Base-by-base conservation (phyloP, 331 rosid genomes). In the Dryas integrifolia region DNA sequence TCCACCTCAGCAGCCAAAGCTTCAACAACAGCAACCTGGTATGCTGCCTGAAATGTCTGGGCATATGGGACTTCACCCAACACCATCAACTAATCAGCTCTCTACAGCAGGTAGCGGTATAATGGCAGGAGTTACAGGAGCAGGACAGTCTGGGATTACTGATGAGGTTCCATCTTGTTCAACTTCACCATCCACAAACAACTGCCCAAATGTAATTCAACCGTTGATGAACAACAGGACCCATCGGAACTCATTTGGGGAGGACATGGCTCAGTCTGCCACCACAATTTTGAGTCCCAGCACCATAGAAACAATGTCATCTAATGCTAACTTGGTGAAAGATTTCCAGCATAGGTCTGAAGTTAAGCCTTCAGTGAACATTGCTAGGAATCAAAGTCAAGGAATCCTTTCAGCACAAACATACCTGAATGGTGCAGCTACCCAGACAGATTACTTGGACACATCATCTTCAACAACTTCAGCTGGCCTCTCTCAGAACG, bases 381-480 rank as follows among this genome's bases (percentile, higher is more conserved):
- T 93, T 69, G 79, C 88, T 26, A 80, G 83, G 82, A 93, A 48
- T 83, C 97, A 83, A 77, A 87, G 76, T 66, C 96, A 85, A 81
- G 95, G 88, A 56, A 76, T 75, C 73, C 84, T 91, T 46, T 52
- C 77, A 8, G 85, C 82, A 60, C 96, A 88, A 52, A 73, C 82
- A 2, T 85, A 80, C 80, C 80, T 84, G 64, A 89, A 71, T 30
- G 71, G 82, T 51, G 74, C 82, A 5, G 76, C 87, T 73, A 66
- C 53, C 35, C 96, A 85, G 58, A 82, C 95, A 14, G 97, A 94
- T 81, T 94, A 84, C 90, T 85, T 94, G 96, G 98, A 91, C 66
- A 87, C 98, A 5, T 94, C 98, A 30, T 94, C 98, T 79, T 94
- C 98, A 15, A 92, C 96, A 13, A 87, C 97, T 40, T 91, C 98